These are phyloP conservation scores for Austroboletus festivus DNA, from an alignment of 768 basidiomycete genomes.

Conservation along the genomic window DNA sequence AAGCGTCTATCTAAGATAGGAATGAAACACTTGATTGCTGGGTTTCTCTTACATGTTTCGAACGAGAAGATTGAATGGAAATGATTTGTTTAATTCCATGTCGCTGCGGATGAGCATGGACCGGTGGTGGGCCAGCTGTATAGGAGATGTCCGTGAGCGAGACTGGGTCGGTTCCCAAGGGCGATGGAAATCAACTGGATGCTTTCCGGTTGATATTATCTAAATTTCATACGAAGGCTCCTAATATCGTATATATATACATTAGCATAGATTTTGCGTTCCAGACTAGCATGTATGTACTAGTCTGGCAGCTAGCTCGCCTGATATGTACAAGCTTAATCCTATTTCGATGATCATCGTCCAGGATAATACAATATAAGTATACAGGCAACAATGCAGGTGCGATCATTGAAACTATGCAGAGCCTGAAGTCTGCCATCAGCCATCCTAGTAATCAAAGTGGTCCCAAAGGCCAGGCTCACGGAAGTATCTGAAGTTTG, in stretches of 20 bases:
- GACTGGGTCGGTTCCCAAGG: slow-evolving; percentile 44
- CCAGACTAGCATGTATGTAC: too few relatives aligned
- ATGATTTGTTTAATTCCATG: slow-evolving; percentile 45
- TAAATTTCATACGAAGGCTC: too few relatives aligned
- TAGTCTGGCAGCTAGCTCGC: too few relatives aligned
- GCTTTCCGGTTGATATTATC: slow-evolving; percentile 12
- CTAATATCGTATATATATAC: neutral
- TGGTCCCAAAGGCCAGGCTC: slow-evolving; percentile 1
- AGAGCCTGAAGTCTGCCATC: slow-evolving; percentile 1
- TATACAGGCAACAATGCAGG: slow-evolving; percentile 1
- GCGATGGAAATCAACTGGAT: slow-evolving; percentile 30
- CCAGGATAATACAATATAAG: slow-evolving; percentile 17
- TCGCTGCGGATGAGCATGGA: slow-evolving; percentile 64
- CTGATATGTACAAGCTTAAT: too few relatives aligned
- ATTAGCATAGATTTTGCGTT: too few relatives aligned
- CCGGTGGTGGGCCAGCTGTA: slow-evolving; percentile 74
- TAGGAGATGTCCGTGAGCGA: slow-evolving; percentile 59
- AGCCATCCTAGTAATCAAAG: neutral
- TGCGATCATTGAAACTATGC: neutral
- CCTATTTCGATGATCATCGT: neutral
- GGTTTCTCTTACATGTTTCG: slow-evolving; percentile 66
- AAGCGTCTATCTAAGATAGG: slow-evolving; percentile 74
- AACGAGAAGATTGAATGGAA: slow-evolving; percentile 68
- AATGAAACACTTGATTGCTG: slow-evolving; percentile 58
- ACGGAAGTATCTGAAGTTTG: too few relatives aligned